Base-by-base conservation (phyloP, 2,329 filamentous ascomycete genomes). In the Tolypocladium tropicale region DNA sequence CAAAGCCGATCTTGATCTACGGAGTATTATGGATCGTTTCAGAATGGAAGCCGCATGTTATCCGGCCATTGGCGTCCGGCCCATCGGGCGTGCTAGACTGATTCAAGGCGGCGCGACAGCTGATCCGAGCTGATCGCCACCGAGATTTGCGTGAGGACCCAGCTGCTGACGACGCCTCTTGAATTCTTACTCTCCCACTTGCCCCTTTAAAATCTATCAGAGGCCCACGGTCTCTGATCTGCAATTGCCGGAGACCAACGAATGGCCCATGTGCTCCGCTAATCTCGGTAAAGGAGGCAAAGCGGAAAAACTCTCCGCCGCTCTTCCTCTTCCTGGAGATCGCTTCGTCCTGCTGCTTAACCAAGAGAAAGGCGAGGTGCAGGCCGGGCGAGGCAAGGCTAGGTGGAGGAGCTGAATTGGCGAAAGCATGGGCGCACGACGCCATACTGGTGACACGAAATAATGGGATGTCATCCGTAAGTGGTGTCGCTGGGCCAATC, bases 1-100 rank as follows among this genome's bases (percentile, higher is more conserved):
- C 16, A 52, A n/a, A 54, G 60, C 55, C 54, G 57, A 62, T 63
- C 59, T 61, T 59, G 60, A 63, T 63, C 59, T 64, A 56, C 60
- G 53, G n/a, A n/a, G n/a, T n/a, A n/a, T n/a, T n/a, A n/a, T n/a
- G n/a, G n/a, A 55, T 56, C 59, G 60, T 62, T 61, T 62, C 61
- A 64, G 58, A 48, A 59, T 53, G n/a, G 39, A 36, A 52, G 49
- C 30, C 56, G 50, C 41, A 46, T 25, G 23, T 23, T 6, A 46
- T 25, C 21, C 18, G 23, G 41, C 23, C 43, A 48, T 5, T 18
- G 23, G 18, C 16, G 4, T 11, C 46, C 43, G 41, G 25, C 43
- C 18, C 43, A 28, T n/a, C 25, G 25, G 25, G 6, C 25, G 7
- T 48, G 25, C 43, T 48, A 30, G 25, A n/a, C 43, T 48, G 43